Evolutionary conservation across 345 rosid species (phyloP).

Genomic region (Arabis hirsuta): DNA sequence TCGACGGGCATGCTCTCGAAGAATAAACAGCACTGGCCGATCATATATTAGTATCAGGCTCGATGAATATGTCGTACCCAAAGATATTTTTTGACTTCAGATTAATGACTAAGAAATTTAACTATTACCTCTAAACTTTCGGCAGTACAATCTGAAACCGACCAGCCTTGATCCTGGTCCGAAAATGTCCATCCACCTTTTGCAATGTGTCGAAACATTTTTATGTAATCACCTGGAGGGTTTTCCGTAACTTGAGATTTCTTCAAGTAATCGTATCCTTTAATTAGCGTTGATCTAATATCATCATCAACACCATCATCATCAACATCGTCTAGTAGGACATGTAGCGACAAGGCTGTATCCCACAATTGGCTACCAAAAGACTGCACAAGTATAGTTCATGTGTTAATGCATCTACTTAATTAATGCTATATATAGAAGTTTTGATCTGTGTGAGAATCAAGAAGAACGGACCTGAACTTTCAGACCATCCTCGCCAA

Average conservation of each 20-base stretch:
- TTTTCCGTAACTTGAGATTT: slow-evolving; percentile 52
- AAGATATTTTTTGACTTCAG: no score
- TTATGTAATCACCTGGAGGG: slow-evolving; percentile 56
- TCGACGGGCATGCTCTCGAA: slow-evolving; percentile 28
- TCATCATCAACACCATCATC: slow-evolving; percentile 36
- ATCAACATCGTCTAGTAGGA: not conserved
- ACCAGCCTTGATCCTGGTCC: slow-evolving; percentile 78
- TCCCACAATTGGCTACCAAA: slow-evolving; percentile 54
- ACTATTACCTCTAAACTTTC: slow-evolving; percentile 52
- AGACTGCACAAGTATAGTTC: slow-evolving; percentile 22
- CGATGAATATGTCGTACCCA: no score
- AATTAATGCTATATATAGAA: no score
- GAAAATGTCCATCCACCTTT: slow-evolving; percentile 76
- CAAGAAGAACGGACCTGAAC: slow-evolving; percentile 21
- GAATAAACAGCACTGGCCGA: slow-evolving; percentile 15
- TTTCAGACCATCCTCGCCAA: slow-evolving; percentile 59
- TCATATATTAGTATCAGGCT: no score
- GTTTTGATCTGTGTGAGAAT: no score
- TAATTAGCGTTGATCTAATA: slow-evolving; percentile 44
- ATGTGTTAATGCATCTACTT: no score
- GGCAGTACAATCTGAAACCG: slow-evolving; percentile 67
- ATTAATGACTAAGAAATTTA: no score
- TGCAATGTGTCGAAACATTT: slow-evolving; percentile 57
- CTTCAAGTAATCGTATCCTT: slow-evolving; percentile 48
- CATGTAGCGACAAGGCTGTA: slow-evolving; percentile 48